These are phyloP conservation scores for Myxozyma vanderwaltii DNA, from an alignment of 805 yeast genomes.

Conservation along the genomic window DNA sequence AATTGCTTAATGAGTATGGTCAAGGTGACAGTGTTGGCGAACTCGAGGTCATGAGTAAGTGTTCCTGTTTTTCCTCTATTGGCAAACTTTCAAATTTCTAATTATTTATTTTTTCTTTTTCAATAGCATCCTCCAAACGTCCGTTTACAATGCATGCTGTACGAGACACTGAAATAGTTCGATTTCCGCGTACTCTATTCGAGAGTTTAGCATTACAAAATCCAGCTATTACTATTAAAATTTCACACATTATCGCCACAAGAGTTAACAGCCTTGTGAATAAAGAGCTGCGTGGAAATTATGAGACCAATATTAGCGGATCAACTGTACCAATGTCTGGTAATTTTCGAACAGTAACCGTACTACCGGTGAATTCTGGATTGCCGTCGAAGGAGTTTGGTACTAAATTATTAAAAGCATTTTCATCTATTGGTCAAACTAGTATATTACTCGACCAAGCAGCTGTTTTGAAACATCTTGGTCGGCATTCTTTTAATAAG, in stretches of 20 bases:
- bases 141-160: constrained; percentile 76
- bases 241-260: constrained; percentile 81
- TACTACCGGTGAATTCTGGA: constrained; percentile 76
- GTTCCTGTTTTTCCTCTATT: background rate
- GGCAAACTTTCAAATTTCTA: background rate
- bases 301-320: background rate
- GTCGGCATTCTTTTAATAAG: constrained; percentile 90
- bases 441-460: constrained; percentile 85
- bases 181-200: constrained; percentile 87
- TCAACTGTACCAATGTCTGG: constrained; percentile 32
- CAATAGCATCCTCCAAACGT: constrained; percentile 55
- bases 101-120: no score
- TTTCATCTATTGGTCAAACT: constrained; percentile 67
- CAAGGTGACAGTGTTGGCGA: constrained; percentile 96
- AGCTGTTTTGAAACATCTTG: constrained; percentile 74
- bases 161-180: constrained; percentile 89
- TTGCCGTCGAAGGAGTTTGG: constrained; percentile 90
- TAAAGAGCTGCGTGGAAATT: constrained; percentile 16
- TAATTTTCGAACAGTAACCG: constrained; percentile 76
- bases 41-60: constrained; percentile 81
- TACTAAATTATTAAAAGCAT: constrained; percentile 65
- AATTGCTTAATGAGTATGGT: constrained; percentile 73
- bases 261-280: constrained; percentile 41
- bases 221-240: constrained; percentile 88
- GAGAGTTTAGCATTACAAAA: constrained; percentile 80